These are phyloP conservation scores for Apostasia shenzhenica DNA, from an alignment of 106 monocot species.

Conservation along the genomic window DNA sequence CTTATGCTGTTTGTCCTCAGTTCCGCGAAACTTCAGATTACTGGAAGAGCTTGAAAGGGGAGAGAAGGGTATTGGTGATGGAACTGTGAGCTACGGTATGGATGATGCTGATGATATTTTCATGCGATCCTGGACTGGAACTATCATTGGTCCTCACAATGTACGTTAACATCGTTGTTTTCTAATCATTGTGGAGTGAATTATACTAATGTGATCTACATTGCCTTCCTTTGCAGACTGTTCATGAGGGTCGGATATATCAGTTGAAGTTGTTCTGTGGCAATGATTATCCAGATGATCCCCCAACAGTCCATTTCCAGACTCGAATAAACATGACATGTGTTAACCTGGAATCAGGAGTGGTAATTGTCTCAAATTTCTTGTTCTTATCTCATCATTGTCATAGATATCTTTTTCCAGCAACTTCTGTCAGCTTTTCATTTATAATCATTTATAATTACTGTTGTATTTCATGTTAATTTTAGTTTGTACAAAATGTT, in stretches of 20 bases:
- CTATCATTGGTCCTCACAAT: constrained; percentile 73
- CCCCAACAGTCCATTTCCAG: constrained; percentile 64
- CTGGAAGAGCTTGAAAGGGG: constrained; percentile 93
- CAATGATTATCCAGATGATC: constrained; percentile 60
- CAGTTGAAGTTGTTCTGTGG: constrained; percentile 73
- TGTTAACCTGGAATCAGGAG: constrained; percentile 65
- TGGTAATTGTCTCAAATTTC: constrained; percentile 20
- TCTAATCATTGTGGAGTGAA: background rate
- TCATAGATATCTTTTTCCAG: background rate
- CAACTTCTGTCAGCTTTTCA: background rate
- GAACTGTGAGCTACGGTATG: constrained; percentile 83
- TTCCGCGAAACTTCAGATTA: constrained; percentile 86
- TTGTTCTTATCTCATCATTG: too few relatives aligned
- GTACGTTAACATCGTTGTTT: constrained; percentile 15
- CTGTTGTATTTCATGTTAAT: too few relatives aligned
- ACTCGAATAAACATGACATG: constrained; percentile 69
- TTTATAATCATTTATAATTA: too few relatives aligned
- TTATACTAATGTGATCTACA: background rate
- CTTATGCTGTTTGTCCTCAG: constrained; percentile 22
- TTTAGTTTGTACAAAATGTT: too few relatives aligned
- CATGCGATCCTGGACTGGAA: constrained; percentile 88
- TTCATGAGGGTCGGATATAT: constrained; percentile 75
- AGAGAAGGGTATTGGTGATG: constrained; percentile 90
- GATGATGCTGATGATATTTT: constrained; percentile 72
- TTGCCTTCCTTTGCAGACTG: constrained; percentile 40